phyloP scores from a whole-genome alignment of 805 yeast genomes.

The Metschnikowia cerradonensis region DNA sequence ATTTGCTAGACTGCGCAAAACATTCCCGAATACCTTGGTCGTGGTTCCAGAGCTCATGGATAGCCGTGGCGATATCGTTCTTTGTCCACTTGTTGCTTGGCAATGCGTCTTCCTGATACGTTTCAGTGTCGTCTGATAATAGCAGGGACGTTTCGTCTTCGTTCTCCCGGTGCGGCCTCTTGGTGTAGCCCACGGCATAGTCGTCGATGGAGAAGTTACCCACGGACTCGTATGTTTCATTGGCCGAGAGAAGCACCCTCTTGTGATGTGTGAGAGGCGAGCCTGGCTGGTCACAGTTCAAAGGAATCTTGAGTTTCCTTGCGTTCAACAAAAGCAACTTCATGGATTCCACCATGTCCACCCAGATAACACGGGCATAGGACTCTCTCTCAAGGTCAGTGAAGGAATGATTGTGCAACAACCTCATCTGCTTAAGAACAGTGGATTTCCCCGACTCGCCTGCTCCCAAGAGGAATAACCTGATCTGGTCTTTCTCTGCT shows the following conservation, averaged over 20 bases:
- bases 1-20: slow-evolving; percentile 61
- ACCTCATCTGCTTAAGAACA: slow-evolving; percentile 80
- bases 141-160: slow-evolving; percentile 6
- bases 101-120: background rate
- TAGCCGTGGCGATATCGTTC: slow-evolving; percentile 65
- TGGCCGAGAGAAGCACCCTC: slow-evolving; percentile 50
- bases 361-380: slow-evolving; percentile 88
- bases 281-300: slow-evolving; percentile 59
- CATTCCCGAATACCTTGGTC: slow-evolving; percentile 66
- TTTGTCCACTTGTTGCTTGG: slow-evolving; percentile 22
- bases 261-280: slow-evolving; percentile 45
- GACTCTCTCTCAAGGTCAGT: slow-evolving; percentile 71
- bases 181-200: slow-evolving; percentile 16
- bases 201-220: slow-evolving; percentile 13
- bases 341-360: slow-evolving; percentile 84
- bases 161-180: slow-evolving; percentile 1
- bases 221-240: slow-evolving; percentile 20
- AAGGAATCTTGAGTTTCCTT: slow-evolving; percentile 53
- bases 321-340: slow-evolving; percentile 72
- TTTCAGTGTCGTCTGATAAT: slow-evolving; percentile 12
- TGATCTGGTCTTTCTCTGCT: slow-evolving; percentile 56
- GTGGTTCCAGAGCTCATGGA: slow-evolving; percentile 60
- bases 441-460: slow-evolving; percentile 96
- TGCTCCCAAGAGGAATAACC: slow-evolving; percentile 79
- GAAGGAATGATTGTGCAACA: slow-evolving; percentile 84